Percentiles rank a stretch among this genome's conserved stretches.
Conservation (phyloP, 805 yeast species). For the Yarrowia divulgata region DNA sequence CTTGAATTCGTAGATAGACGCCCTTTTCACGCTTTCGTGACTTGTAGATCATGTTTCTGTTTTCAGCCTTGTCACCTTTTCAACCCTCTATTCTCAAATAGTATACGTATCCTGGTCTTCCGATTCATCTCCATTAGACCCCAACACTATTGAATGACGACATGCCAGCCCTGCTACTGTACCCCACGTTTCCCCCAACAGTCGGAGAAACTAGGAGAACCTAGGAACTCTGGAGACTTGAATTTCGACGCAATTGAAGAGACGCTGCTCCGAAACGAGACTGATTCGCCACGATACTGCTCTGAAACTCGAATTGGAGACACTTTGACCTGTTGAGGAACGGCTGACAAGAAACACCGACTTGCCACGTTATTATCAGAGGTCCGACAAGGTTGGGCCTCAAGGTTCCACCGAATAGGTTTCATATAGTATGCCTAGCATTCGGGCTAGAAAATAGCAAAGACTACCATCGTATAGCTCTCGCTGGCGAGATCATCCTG, state of each 20-base stretch:
- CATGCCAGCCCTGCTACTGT: neutral
- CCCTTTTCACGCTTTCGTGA: too few species aligned
- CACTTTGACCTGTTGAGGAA: too few species aligned
- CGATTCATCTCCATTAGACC: neutral
- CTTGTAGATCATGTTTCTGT: too few species aligned
- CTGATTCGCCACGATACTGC: neutral
- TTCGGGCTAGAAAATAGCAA: neutral
- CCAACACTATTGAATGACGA: neutral
- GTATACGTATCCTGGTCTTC: neutral
- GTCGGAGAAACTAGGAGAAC: neutral
- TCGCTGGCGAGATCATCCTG: neutral
- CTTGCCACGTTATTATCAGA: too few species aligned
- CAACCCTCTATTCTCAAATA: neutral
- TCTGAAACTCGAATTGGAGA: neutral
- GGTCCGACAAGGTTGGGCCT: too few species aligned
- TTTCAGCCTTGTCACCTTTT: too few species aligned
- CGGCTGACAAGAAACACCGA: too few species aligned
- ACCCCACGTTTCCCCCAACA: constrained; percentile 17
- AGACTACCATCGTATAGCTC: neutral
- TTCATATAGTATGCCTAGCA: neutral
- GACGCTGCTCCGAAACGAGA: too few species aligned
- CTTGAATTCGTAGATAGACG: too few species aligned
- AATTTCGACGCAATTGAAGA: neutral
- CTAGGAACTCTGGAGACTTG: too few species aligned
- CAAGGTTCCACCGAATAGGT: neutral